Base-by-base conservation (phyloP, 495 filamentous ascomycete species). In the Neurospora sublineolata region DNA sequence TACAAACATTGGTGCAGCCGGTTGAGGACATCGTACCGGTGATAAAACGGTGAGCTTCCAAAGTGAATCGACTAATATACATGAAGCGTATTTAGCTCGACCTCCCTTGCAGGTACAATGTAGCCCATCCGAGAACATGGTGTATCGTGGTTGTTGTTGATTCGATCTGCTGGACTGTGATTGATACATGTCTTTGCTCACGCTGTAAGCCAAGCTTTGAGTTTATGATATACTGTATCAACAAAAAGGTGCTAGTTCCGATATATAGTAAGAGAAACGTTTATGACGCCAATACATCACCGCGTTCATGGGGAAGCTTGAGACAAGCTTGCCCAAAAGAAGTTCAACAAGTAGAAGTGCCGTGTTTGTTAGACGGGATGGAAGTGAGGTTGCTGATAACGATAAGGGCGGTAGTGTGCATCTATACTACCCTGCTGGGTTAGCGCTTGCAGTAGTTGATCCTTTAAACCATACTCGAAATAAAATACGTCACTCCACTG, bases 401-500 rank as follows among this genome's bases (percentile, higher is more conserved):
- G 27, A 33, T 60, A 33, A 42, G n/a, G n/a, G n/a, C n/a, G n/a
- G n/a, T n/a, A n/a, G n/a, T n/a, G n/a, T n/a, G n/a, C n/a, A n/a
- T n/a, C n/a, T n/a, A n/a, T n/a, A n/a, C 9, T 52, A 23, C 44
- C 44, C 10, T 52, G 1, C 3, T 8, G 8, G n/a, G 44, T 46
- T 27, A 52, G 44, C 44, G 10, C 20, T 1, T 27, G 20, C 20
- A 20, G 1, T 3, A 20, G 14, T 12, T 12, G 44, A 3, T 10
- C 1, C n/a, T 23, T 52, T 46, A 14, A 40, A 42, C 5, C 40
- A 23, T 46, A 1, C 18, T 3, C 37, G 11, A 11, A 11, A 11
- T 60, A 30, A 70, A 58, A 70, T 69, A 75, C 74, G 74, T 75
- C 74, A 75, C 72, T 73, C 42, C 23, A 64, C 44, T n/a, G 44